Base-by-base conservation (phyloP, 179 eudicot genomes). In the Sideroxylon spinosum region DNA sequence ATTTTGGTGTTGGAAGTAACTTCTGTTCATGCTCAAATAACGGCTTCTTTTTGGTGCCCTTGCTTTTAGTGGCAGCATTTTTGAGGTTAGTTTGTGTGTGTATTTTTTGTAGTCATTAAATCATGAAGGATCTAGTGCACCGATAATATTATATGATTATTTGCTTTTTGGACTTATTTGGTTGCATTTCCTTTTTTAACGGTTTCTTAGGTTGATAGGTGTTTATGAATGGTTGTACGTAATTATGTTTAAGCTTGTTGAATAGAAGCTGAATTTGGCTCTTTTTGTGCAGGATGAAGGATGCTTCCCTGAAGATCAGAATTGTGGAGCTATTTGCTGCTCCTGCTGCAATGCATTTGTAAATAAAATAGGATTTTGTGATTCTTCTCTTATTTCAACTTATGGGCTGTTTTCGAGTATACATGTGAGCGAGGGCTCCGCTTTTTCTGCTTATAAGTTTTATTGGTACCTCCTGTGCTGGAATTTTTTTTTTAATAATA, bases 341-440 rank as follows among this genome's bases (percentile, higher is more conserved):
- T 8, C 3, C 37, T 65, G 69, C 69, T 46, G 68, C 76, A 70
- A 61, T 37, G 76, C 59, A 32, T 61, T 26, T 78, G 81, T 78
- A 78, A 60, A 78, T 78, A 37, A 78, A 78, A 68, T 78, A 78
- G 75, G 59, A 59, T 70, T 56, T 78, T 23, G 11, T 52, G 62
- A 53, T 55, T 72, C 61, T 37, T 37, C 6, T 71, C 11, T 72
- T 52, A 13, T 25, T 19, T 26, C 61, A 72, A 28, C 26, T 22
- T 20, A 9, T 22, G 49, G 74, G n/a, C 74, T 49, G 16, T 19
- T 48, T 61, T 62, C 5, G 44, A 37, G 1, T 37, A 37, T 37
- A 37, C 44, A 37, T 37, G 44, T 37, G 44, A 37, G 44, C 6
- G 44, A 37, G 44, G 44, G 44, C 44, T 4, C 37, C 44, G 44